These are phyloP conservation scores for Stropharia rugosoannulata DNA, from an alignment of 768 basidiomycete genomes.

Conservation along the genomic window DNA sequence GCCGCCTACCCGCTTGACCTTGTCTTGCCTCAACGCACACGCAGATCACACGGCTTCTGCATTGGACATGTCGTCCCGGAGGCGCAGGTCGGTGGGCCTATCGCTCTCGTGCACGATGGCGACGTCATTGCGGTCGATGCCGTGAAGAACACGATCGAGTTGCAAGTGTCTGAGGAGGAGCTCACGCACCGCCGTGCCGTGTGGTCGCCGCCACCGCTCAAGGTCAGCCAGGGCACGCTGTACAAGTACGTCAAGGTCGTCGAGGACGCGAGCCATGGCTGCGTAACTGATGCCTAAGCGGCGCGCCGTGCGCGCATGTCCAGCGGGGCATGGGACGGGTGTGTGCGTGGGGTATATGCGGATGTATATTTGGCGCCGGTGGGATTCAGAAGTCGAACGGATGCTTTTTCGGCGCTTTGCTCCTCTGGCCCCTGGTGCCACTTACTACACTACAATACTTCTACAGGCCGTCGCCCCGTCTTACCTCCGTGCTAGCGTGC, in stretches of 20 bases:
- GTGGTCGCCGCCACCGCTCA: conserved; percentile 87
- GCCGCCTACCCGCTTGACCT: not conserved
- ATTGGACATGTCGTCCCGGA: conserved; percentile 98
- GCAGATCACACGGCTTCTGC: conserved; percentile 94
- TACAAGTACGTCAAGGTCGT: conserved; percentile 91
- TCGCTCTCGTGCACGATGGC: conserved; percentile 87
- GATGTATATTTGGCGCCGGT: not conserved
- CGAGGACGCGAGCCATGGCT: conserved; percentile 89
- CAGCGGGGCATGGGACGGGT: not conserved
- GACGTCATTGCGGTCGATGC: conserved; percentile 90
- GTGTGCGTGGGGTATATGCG: not conserved
- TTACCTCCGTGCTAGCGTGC: not conserved
- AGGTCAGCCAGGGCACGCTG: conserved; percentile 77
- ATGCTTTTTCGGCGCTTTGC: no score
- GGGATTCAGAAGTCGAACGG: not conserved
- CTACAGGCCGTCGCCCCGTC: no score
- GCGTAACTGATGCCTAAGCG: conserved; percentile 76
- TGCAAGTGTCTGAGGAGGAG: conserved; percentile 78
- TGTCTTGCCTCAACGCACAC: conserved; percentile 27
- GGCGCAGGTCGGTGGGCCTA: conserved; percentile 91
- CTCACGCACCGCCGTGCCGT: conserved; percentile 64
- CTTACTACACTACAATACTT: no score
- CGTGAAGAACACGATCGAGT: conserved; percentile 77
- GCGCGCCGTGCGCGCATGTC: not conserved
- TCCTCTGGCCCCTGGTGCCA: no score